Base-by-base conservation (phyloP, 2,329 filamentous ascomycete genomes). In the Celoporthe dispersa region DNA sequence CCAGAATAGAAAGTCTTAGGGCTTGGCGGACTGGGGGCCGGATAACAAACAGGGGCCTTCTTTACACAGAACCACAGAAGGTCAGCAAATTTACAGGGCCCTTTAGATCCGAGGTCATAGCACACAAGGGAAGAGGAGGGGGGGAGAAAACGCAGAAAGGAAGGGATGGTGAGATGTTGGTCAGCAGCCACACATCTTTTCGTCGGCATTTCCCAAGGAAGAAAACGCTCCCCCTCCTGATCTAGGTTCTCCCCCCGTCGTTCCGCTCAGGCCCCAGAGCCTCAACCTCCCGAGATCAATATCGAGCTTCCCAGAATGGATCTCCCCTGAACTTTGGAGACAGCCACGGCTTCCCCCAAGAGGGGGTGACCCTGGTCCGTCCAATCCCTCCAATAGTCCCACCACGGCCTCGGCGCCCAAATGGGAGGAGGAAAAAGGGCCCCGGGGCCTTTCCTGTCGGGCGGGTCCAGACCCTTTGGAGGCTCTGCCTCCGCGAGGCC, bases 381-480 rank as follows among this genome's bases (percentile, higher is more conserved):
- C 57, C 33, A n/a, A 60, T n/a, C 3, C 57, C 16, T 60, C 31
- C 57, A 60, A 60, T 35, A 60, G 31, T 60, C 57, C 28, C 57
- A 1, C 28, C 57, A 1, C 31, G 33, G 33, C n/a, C 25, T 25
- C 28, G 22, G 48, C 48, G 5, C 48, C 48, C 22, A 53, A 31
- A 57, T 53, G 53, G 12, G 25, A 28, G 28, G 12, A 31, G 51
- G 7, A 48, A 9, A n/a, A 48, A 11, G 44, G 19, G 12, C 19
- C 12, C 28, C 25, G 25, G 51, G 11, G 12, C 1, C 53, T 19
- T 16, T 48, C 44, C n/a, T 19, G 25, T 31, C 28, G 14, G 53
- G 25, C 53, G 53, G 28, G 53, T 57, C 53, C 25, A 57, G 25
- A 37, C 57, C 57, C 11, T 22, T 22, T 60, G 57, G 57, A 60